Evolutionary conservation across 2,329 filamentous ascomycete species (phyloP).

Genomic region (Trichoderma atrobrunneum): DNA sequence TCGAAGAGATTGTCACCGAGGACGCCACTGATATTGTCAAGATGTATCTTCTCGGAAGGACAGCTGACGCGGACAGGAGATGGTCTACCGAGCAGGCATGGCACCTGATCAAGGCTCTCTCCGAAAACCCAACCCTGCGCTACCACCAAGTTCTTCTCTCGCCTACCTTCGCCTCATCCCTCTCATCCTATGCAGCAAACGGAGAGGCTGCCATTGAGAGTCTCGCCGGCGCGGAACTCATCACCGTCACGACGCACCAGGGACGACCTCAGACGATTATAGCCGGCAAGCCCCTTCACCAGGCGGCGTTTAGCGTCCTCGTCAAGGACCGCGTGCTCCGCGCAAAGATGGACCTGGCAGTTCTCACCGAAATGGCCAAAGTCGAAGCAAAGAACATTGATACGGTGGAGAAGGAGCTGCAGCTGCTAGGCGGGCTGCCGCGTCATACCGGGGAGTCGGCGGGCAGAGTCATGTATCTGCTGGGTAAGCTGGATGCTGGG

Average conservation of each 20-base stretch:
- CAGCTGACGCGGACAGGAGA: conserved; percentile 47
- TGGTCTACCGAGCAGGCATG: conserved; percentile 89
- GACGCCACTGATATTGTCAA: conserved; percentile 88
- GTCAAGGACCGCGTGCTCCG: conserved; percentile 69
- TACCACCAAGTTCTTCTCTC: conserved; percentile 85
- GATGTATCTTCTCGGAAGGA: conserved; percentile 74
- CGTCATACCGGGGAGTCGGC: conserved; percentile 67
- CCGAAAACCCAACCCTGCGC: conserved; percentile 63
- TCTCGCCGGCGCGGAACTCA: conserved; percentile 81
- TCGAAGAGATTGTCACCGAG: conserved; percentile 85
- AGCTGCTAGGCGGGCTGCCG: conserved; percentile 65
- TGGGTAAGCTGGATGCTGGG: conserved; percentile 68
- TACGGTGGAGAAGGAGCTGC: conserved; percentile 76
- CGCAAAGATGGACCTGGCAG: conserved; percentile 69
- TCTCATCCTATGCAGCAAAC: conserved; percentile 47
- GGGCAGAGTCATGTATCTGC: conserved; percentile 66
- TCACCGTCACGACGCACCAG: conserved; percentile 68
- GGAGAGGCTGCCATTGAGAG: conserved; percentile 75
- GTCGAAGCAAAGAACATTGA: conserved; percentile 72
- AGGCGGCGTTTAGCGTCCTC: conserved; percentile 74
- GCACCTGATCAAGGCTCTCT: conserved; percentile 78
- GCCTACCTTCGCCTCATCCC: conserved; percentile 65
- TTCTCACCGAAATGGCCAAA: conserved; percentile 66
- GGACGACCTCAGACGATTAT: conserved; percentile 76
- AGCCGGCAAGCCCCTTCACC: conserved; percentile 82